Conservation (phyloP, 2,329 filamentous ascomycete genomes). For the Microsporum audouinii region DNA sequence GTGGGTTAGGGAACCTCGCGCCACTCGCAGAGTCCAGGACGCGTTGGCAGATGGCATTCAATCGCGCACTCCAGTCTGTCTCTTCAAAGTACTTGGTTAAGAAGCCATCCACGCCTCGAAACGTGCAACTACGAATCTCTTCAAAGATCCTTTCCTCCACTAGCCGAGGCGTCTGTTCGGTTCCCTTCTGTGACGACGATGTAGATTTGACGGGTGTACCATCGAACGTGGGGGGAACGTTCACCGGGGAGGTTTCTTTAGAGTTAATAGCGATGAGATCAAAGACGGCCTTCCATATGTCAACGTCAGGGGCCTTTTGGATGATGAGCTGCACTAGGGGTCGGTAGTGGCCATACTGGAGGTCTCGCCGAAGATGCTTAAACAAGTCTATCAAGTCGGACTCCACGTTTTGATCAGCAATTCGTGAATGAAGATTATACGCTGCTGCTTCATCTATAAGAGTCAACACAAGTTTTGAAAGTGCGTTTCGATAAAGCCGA, state of each 20-base stretch:
- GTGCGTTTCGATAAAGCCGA: background rate
- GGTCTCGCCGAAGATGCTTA: background rate
- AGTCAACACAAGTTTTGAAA: slow-evolving; percentile 7
- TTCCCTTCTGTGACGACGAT: slow-evolving; percentile 12
- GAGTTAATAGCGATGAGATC: slow-evolving; percentile 11
- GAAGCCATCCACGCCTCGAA: slow-evolving; percentile 13
- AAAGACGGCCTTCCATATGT: slow-evolving; percentile 13
- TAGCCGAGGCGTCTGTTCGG: slow-evolving; percentile 14
- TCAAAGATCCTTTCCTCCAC: slow-evolving; percentile 15
- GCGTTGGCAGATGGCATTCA: background rate
- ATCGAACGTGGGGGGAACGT: slow-evolving; percentile 6
- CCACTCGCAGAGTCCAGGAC: background rate
- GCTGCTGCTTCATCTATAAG: slow-evolving; percentile 6
- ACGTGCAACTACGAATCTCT: slow-evolving; percentile 14
- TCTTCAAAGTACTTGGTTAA: slow-evolving; percentile 17
- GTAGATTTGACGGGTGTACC: slow-evolving; percentile 10
- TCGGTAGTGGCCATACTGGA: slow-evolving; percentile 9
- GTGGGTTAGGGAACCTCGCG: slow-evolving; percentile 10
- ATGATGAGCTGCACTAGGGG: slow-evolving; percentile 10
- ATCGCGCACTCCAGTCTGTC: slow-evolving; percentile 13
- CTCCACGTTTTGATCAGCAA: slow-evolving; percentile 3
- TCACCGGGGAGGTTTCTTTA: slow-evolving; percentile 6
- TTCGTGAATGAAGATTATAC: slow-evolving; percentile 9
- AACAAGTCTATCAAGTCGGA: slow-evolving; percentile 8
- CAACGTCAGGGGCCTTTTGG: slow-evolving; percentile 9